Evolutionary conservation across 129 eudicot species (phyloP), one percentile per base, ranked within the genome.

Genomic region (Centella asiatica): DNA sequence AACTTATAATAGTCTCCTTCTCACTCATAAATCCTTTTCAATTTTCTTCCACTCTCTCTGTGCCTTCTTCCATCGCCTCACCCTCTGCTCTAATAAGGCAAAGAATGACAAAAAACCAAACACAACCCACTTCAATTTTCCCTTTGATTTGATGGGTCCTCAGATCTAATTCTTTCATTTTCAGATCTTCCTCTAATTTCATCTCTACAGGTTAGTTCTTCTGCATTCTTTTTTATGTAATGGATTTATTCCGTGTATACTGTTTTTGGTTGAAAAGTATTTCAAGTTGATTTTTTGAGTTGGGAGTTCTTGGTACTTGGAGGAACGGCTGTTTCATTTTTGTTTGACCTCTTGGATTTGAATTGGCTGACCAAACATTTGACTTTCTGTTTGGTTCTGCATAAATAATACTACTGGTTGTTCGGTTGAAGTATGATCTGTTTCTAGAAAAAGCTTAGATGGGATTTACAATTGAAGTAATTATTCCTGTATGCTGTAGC

Each of bases 121-220:
- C 54, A 61, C 26, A 62, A 54, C 77, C 76, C 82, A 63, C 68
- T 67, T 27, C 47, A 58, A 5, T 34, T 47, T 53, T 23, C 15
- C 13, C 22, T 37, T 71, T 68, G 74, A 54, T 76, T 78, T 77
- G 57, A 65, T 76, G 70, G 81, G 78, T 85, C 80, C 76, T 47
- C 62, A 81, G 92, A 89, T 89, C 95, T 74, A 68, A 69, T 42
- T 40, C 62, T 59, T 53, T 64, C 72, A 18, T 47, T 77, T 68
- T 69, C 76, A 78, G 85, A 77, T 85, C 90, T 72, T 70, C 66
- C 57, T 50, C 44, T 46, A 1, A 17, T 63, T 62, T 37, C 44
- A 24, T 50, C 45, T 70, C n/a, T 23, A 25, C 71, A 78, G 83
- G 95, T 80, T 58, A 48, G 47, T 28, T 63, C 5, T 55, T 60